Conservation (phyloP, 208 protist species). For the Wallacemonas sp. region DNA sequence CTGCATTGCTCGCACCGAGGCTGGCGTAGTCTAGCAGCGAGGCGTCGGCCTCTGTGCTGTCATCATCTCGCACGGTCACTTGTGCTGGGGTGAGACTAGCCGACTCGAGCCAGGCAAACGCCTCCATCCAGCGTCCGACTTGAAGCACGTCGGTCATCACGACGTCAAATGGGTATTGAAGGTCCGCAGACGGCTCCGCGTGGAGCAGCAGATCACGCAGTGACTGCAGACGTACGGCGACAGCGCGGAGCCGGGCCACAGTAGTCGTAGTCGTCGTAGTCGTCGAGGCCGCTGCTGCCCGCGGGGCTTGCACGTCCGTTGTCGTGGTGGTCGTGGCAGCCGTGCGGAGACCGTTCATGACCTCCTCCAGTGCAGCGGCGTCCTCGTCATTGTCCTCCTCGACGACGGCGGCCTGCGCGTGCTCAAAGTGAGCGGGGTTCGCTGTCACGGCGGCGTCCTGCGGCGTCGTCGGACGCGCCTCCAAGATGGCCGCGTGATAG, state of each 20-base stretch:
- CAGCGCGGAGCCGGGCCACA: background rate
- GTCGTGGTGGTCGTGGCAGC: too few species aligned
- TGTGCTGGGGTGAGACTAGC: background rate
- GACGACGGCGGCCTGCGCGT: background rate
- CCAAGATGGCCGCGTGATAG: background rate
- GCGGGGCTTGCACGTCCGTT: too few species aligned
- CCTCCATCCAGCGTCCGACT: slow-evolving; percentile 7
- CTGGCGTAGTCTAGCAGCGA: background rate
- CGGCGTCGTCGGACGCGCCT: too few species aligned
- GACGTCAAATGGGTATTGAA: slow-evolving; percentile 13
- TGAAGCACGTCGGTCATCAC: background rate
- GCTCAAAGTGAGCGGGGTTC: background rate
- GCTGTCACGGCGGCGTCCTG: background rate
- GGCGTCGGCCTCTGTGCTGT: background rate
- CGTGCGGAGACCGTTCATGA: background rate
- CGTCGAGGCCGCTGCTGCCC: background rate
- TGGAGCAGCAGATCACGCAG: background rate
- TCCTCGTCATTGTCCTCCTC: too few species aligned
- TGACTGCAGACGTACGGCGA: background rate
- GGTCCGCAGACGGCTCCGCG: background rate
- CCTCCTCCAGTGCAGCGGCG: too few species aligned
- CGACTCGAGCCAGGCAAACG: slow-evolving; percentile 12
- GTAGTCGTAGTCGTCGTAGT: background rate
- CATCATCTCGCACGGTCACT: background rate
- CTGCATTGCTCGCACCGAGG: background rate